Evolutionary conservation across 768 basidiomycete species (phyloP).

Genomic region (Gautieria morchelliformis): DNA sequence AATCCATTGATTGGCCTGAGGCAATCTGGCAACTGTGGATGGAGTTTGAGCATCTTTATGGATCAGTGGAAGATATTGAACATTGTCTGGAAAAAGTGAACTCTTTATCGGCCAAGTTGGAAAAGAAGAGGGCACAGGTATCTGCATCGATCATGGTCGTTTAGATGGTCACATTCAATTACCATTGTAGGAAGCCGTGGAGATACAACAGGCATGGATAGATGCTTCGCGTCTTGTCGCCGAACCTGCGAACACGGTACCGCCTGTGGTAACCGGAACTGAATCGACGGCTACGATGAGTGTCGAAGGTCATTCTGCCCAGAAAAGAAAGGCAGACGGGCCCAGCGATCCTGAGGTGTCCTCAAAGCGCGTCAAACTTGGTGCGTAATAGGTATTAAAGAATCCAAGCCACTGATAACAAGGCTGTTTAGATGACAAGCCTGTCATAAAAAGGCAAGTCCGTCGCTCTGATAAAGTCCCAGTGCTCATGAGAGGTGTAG

Average conservation of each 20-base stretch:
- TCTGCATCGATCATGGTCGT: constrained; percentile 8
- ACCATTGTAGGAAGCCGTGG: constrained; percentile 49
- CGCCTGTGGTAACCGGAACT: neutral
- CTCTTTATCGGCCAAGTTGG: constrained; percentile 53
- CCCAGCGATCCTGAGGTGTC: neutral
- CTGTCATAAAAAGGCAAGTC: constrained; percentile 11
- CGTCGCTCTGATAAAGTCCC: neutral
- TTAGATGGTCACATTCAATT: neutral
- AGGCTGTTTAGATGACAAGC: neutral
- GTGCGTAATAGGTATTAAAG: neutral
- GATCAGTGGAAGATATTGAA: constrained; percentile 58
- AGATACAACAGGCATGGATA: constrained; percentile 41
- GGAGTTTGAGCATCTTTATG: constrained; percentile 79
- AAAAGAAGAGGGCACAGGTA: constrained; percentile 55
- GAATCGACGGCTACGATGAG: neutral
- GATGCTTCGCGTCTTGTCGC: constrained; percentile 25
- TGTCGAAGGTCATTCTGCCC: neutral
- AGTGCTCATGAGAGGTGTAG: constrained; percentile 28
- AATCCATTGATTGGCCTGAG: constrained; percentile 91
- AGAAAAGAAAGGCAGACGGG: constrained; percentile 19
- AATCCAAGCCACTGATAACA: neutral
- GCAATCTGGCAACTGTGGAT: constrained; percentile 87
- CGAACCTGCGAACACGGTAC: neutral
- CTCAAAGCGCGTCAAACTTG: neutral
- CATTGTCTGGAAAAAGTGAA: constrained; percentile 53